Conservation (phyloP, 768 basidiomycete genomes). For the Hygrophorus russula region DNA sequence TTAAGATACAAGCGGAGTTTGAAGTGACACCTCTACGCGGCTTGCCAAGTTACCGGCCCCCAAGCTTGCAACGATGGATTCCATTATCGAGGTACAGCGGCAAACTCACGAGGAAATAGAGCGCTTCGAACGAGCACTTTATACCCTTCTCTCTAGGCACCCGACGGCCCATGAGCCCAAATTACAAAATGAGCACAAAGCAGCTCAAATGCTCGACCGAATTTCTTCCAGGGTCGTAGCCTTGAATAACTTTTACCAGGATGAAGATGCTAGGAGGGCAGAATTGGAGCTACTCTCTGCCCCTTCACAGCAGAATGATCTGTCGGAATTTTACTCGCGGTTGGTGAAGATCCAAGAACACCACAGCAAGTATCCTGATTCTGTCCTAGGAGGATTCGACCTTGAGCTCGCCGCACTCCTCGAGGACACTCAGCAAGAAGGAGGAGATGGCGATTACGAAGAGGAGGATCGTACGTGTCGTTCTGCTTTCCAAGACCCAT, state of each 20-base stretch:
- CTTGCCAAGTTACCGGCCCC: background rate
- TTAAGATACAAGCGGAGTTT: slow-evolving; percentile 41
- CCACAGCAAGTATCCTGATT: slow-evolving; percentile 91
- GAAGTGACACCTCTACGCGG: background rate
- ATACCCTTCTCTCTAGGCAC: slow-evolving; percentile 67
- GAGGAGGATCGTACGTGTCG: slow-evolving; percentile 74
- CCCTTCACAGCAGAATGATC: slow-evolving; percentile 50
- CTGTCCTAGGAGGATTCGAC: slow-evolving; percentile 71
- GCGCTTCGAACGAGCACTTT: slow-evolving; percentile 79
- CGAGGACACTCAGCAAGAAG: slow-evolving; percentile 65
- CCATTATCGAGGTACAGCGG: slow-evolving; percentile 85
- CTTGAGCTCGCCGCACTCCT: slow-evolving; percentile 73
- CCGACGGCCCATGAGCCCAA: slow-evolving; percentile 48
- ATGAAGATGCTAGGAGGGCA: slow-evolving; percentile 58
- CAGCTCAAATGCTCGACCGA: slow-evolving; percentile 80
- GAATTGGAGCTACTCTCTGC: slow-evolving; percentile 57
- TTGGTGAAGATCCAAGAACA: slow-evolving; percentile 95
- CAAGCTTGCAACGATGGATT: slow-evolving; percentile 57
- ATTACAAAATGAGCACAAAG: slow-evolving; percentile 78
- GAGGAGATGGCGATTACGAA: slow-evolving; percentile 60
- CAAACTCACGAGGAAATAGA: slow-evolving; percentile 96
- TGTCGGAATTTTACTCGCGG: slow-evolving; percentile 92
- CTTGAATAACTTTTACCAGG: slow-evolving; percentile 66
- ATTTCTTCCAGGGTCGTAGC: slow-evolving; percentile 58
- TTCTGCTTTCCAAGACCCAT: slow-evolving; percentile 4